These are phyloP conservation scores for Aspergillus clavatus DNA, from an alignment of 2,329 filamentous ascomycete species.

Conservation along the genomic window DNA sequence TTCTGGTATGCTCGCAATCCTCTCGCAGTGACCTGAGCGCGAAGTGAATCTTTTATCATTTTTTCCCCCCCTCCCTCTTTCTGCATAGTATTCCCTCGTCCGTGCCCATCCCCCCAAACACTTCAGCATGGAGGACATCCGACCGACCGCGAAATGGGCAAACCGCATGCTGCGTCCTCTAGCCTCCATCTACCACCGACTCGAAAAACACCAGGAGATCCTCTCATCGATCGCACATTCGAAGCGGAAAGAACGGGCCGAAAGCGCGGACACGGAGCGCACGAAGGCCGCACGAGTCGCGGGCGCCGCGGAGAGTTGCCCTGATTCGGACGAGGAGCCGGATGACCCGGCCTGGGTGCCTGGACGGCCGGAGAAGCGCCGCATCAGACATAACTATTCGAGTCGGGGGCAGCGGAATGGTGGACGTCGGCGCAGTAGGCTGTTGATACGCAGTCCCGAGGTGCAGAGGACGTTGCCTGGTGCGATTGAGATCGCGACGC, in stretches of 20 bases:
- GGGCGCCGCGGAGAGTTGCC: slow-evolving; percentile 11
- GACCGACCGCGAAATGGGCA: slow-evolving; percentile 40
- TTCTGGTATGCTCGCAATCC: neutral
- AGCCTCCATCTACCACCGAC: slow-evolving; percentile 35
- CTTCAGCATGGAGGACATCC: slow-evolving; percentile 32
- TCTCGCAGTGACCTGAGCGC: neutral
- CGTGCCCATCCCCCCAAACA: neutral
- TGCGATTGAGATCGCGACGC: slow-evolving; percentile 40
- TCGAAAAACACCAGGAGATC: slow-evolving; percentile 39
- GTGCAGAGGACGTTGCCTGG: slow-evolving; percentile 33
- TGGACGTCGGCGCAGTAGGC: slow-evolving; percentile 22
- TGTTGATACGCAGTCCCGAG: slow-evolving; percentile 36
- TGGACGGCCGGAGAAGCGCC: slow-evolving; percentile 29
- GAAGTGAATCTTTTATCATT: neutral
- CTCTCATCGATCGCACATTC: slow-evolving; percentile 25
- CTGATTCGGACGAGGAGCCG: slow-evolving; percentile 32
- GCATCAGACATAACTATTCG: slow-evolving; percentile 36
- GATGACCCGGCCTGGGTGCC: slow-evolving; percentile 40
- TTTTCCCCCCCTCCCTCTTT: too few relatives aligned
- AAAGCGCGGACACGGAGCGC: slow-evolving; percentile 3
- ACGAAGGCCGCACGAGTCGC: slow-evolving; percentile 6
- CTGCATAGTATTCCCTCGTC: neutral
- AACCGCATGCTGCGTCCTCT: slow-evolving; percentile 42
- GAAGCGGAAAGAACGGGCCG: slow-evolving; percentile 13
- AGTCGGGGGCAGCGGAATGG: slow-evolving; percentile 23